Conservation (phyloP, 805 yeast genomes). For the Pichia insulana region DNA sequence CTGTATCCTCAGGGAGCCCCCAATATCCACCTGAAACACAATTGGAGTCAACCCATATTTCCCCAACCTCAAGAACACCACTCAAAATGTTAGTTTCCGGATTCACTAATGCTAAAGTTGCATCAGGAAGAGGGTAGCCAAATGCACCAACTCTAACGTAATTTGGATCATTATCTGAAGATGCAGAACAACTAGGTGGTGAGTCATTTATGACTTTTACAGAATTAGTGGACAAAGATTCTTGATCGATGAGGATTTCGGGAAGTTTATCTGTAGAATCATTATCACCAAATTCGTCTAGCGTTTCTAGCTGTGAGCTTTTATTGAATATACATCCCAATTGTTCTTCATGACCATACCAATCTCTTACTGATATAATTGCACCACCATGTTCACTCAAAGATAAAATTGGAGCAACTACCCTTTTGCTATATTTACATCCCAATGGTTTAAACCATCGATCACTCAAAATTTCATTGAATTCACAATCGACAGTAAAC, state of each 20-base stretch:
- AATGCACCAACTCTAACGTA: slow-evolving; percentile 76
- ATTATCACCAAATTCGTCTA: slow-evolving; percentile 13
- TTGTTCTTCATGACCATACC: slow-evolving; percentile 66
- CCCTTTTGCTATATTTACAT: slow-evolving; percentile 61
- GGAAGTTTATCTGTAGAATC: slow-evolving; percentile 36
- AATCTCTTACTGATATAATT: slow-evolving; percentile 85
- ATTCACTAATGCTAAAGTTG: slow-evolving; percentile 86
- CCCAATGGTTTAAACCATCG: slow-evolving; percentile 91
- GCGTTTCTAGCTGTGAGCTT: slow-evolving; percentile 20
- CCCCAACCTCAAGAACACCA: slow-evolving; percentile 78
- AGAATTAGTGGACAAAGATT: slow-evolving; percentile 61
- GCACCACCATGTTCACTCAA: slow-evolving; percentile 94
- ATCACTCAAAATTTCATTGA: slow-evolving; percentile 77
- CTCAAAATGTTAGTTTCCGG: slow-evolving; percentile 80
- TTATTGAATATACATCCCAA: slow-evolving; percentile 42
- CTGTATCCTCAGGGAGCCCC: slow-evolving; percentile 61
- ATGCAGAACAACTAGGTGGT: slow-evolving; percentile 44
- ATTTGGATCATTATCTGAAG: slow-evolving; percentile 22
- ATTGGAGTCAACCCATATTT: slow-evolving; percentile 95
- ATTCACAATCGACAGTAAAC: slow-evolving; percentile 85
- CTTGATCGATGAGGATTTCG: slow-evolving; percentile 64
- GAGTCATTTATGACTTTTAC: slow-evolving; percentile 57
- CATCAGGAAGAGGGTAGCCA: slow-evolving; percentile 92
- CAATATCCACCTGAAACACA: slow-evolving; percentile 86
- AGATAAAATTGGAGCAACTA: slow-evolving; percentile 82